These are phyloP conservation scores for Medicago ruthenica DNA, from an alignment of 306 rosid species.

Conservation along the genomic window DNA sequence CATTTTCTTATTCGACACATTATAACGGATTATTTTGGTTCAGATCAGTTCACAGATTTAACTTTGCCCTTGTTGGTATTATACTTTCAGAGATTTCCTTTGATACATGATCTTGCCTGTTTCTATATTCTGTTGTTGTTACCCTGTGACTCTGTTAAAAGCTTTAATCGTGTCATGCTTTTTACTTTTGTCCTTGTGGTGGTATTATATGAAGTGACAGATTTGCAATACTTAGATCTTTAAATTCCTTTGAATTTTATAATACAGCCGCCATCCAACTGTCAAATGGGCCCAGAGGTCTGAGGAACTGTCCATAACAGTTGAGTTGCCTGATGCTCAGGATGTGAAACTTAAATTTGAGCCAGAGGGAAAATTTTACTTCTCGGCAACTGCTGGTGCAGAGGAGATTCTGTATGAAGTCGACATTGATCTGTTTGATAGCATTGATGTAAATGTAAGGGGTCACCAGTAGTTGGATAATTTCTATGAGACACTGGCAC, in stretches of 20 bases:
- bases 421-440: conserved; percentile 64
- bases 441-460: conserved; percentile 58
- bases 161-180: conserved; percentile 13
- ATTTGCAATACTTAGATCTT: conserved; percentile 1
- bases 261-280: conserved; percentile 73
- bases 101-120: not conserved
- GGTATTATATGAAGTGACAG: not conserved
- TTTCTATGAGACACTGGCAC: not conserved
- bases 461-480: not conserved
- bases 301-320: conserved; percentile 60
- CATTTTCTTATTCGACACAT: no score
- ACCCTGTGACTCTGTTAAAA: not conserved
- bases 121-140: conserved; percentile 5
- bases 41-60: no score
- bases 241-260: conserved; percentile 25
- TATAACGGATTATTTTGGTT: no score
- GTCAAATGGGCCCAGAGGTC: conserved; percentile 82
- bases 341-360: conserved; percentile 70
- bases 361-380: conserved; percentile 73
- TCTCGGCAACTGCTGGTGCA: conserved; percentile 60
- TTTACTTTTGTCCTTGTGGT: not conserved
- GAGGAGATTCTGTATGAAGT: conserved; percentile 66
- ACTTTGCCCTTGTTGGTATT: no score
- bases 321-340: conserved; percentile 72
- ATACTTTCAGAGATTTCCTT: not conserved